Conservation (phyloP, 805 yeast species). For the Pichia pseudocactophila region DNA sequence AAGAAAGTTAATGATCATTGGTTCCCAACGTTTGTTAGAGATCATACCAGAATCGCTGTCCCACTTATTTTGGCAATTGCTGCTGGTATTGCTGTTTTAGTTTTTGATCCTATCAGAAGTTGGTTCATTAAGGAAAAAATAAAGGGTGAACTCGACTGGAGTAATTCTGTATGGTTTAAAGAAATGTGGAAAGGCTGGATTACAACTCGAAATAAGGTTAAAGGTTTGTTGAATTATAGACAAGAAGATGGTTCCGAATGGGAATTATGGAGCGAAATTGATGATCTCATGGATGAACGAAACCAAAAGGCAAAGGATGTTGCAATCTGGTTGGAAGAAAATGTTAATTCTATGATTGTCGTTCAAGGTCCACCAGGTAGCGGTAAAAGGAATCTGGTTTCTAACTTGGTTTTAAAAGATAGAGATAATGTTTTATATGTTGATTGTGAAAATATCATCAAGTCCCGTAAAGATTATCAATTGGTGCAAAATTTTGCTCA, state of each 20-base stretch:
- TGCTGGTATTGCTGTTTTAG: conserved; percentile 72
- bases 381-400: conserved; percentile 78
- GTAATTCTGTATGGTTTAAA: conserved; percentile 22
- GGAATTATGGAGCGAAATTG: conserved; percentile 16
- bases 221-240: conserved; percentile 16
- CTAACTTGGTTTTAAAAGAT: conserved; percentile 52
- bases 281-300: conserved; percentile 58
- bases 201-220: conserved; percentile 21
- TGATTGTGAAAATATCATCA: conserved; percentile 71
- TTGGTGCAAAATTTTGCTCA: conserved; percentile 60
- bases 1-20: conserved; percentile 45
- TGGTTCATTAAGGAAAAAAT: conserved; percentile 69
- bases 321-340: conserved; percentile 75
- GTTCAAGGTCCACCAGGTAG: conserved; percentile 92
- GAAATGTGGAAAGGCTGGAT: conserved; percentile 28
- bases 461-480: conserved; percentile 64
- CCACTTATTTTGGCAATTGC: conserved; percentile 72
- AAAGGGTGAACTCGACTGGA: conserved; percentile 44
- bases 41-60: conserved; percentile 75
- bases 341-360: conserved; percentile 81
- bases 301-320: conserved; percentile 58
- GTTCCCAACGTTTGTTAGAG: conserved; percentile 48
- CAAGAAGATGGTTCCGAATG: conserved; percentile 12
- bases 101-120: conserved; percentile 90
- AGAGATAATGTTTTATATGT: conserved; percentile 57